These are phyloP conservation scores for Leishmania major DNA, from an alignment of 208 protist species.

Conservation along the genomic window DNA sequence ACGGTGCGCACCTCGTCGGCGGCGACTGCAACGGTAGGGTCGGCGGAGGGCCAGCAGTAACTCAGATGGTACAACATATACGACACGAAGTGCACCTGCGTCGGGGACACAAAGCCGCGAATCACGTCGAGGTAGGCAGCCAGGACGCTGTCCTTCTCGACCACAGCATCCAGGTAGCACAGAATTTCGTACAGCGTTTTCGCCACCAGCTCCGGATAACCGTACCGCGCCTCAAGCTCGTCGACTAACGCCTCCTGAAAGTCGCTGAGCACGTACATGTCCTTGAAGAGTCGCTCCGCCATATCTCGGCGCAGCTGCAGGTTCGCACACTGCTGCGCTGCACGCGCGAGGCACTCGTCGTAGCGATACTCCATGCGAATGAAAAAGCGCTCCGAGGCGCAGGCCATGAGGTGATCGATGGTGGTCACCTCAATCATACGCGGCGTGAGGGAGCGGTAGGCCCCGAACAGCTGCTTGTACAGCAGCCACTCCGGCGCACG, in stretches of 20 bases:
- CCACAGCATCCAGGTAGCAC: conserved; percentile 84
- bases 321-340: conserved; percentile 65
- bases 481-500: conserved; percentile 84
- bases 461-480: conserved; percentile 78
- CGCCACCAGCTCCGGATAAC: conserved; percentile 85
- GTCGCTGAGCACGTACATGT: conserved; percentile 77
- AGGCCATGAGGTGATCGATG: conserved; percentile 85
- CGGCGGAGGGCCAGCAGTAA: conserved; percentile 83
- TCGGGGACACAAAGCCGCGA: conserved; percentile 82
- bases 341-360: conserved; percentile 58
- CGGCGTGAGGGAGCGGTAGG: conserved; percentile 76
- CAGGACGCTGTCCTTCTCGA: conserved; percentile 51
- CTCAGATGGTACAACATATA: conserved; percentile 85
- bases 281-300: conserved; percentile 82
- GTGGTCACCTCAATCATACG: conserved; percentile 82
- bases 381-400: conserved; percentile 80
- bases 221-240: conserved; percentile 86
- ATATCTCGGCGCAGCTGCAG: conserved; percentile 68
- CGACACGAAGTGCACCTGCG: conserved; percentile 81
- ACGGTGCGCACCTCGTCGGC: conserved; percentile 72
- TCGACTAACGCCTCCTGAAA: conserved; percentile 88
- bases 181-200: conserved; percentile 90
- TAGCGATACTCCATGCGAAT: conserved; percentile 78
- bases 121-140: conserved; percentile 80
- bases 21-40: conserved; percentile 58